Evolutionary conservation across 1,284 basidiomycete species (phyloP).

Genomic region (Clitocybe nebularis): DNA sequence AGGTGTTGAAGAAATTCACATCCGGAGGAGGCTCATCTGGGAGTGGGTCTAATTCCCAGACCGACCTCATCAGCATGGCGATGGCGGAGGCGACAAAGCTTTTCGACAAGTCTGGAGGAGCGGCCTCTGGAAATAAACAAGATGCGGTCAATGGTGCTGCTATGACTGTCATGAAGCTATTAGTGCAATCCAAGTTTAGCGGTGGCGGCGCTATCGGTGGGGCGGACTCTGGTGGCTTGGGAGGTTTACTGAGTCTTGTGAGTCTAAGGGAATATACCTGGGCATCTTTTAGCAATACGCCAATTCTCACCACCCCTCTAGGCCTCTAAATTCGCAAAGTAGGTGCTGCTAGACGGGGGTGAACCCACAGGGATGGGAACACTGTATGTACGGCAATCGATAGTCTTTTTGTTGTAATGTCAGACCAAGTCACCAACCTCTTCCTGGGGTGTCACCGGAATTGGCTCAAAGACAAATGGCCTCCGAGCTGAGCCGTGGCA

Average conservation of each 20-base stretch:
- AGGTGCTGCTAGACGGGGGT: no score
- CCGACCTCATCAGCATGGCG: constrained; percentile 74
- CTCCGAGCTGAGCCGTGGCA: no score
- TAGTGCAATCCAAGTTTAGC: constrained; percentile 64
- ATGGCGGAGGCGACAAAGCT: constrained; percentile 78
- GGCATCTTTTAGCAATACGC: no score
- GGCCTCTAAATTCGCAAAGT: constrained; percentile 40
- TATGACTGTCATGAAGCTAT: constrained; percentile 79
- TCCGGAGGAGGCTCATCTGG: constrained; percentile 36
- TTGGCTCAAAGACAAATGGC: no score
- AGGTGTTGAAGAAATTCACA: constrained; percentile 65
- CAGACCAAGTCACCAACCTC: no score
- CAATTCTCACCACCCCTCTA: no score
- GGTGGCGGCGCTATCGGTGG: constrained; percentile 44
- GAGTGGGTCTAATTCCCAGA: constrained; percentile 46
- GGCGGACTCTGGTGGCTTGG: constrained; percentile 61
- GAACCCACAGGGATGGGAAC: no score
- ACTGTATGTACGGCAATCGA: no score
- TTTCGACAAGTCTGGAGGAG: constrained; percentile 68
- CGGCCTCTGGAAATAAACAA: constrained; percentile 69
- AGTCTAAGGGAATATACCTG: no score
- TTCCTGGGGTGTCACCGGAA: no score
- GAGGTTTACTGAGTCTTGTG: constrained; percentile 54
- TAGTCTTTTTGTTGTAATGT: no score
- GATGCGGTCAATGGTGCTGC: constrained; percentile 80